Base-by-base conservation (phyloP, 306 rosid genomes). In the Prunus dulcis region DNA sequence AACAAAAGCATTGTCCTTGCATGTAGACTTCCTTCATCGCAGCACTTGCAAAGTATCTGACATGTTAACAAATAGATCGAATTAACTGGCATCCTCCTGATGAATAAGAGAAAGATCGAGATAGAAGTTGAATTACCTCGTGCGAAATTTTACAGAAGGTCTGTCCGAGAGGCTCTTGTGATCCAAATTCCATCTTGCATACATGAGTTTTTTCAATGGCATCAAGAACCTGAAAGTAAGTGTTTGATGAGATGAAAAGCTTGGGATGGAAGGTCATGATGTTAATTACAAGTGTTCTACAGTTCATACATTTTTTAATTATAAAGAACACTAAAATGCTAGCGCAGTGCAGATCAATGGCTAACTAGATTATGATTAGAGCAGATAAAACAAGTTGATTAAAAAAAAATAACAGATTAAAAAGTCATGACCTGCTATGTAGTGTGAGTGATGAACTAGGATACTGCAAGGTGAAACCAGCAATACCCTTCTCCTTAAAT, bases 201-300 rank as follows among this genome's bases (percentile, higher is more conserved):
- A 72, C 41, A 25, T 76, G 69, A 61, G 52, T 62, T 67, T 76
- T 78, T n/a, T 65, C 76, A 79, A 75, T 53, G 45, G 82, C 78
- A 80, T 80, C 85, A 51, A 81, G 80, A 86, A 84, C 89, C 96
- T 89, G 88, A 84, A 85, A 77, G 65, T 69, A 80, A 76, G 72
- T 66, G 74, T 64, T 22, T 28, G 50, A 47, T 60, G 6, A 10
- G 41, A 58, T 69, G 62, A 53, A 55, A 19, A 34, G 34, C 52
- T 32, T 55, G 64, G 34, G 32, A 71, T 71, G 13, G 32, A 60
- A 23, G 65, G 1, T 56, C 62, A 25, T 25, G 18, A 60, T 13
- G 18, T 60, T 60, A 45, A 12, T 5, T 43, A 34, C 41, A 6
- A 38, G 43, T 38, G 8, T 38, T 38, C 43, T 6, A 38, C 43